These are phyloP conservation scores for Conticribra guillardii DNA, from an alignment of 108 stramenopile species.

Conservation along the genomic window DNA sequence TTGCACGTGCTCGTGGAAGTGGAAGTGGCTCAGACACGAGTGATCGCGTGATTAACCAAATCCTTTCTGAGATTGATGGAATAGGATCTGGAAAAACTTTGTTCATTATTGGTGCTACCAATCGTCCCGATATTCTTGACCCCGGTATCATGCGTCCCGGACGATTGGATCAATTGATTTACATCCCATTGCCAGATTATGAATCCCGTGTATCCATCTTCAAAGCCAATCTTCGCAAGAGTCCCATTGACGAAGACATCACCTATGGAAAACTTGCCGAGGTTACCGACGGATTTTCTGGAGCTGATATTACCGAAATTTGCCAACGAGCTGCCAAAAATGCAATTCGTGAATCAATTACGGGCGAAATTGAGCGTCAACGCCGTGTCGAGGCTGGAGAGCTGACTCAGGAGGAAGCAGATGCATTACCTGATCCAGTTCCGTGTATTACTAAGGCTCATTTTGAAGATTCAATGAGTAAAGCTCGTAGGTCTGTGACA, in stretches of 20 bases:
- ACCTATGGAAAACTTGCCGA: constrained; percentile 86
- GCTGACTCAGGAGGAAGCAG: constrained; percentile 82
- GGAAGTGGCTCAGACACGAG: constrained; percentile 91
- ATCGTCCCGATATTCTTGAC: constrained; percentile 94
- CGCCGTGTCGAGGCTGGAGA: constrained; percentile 87
- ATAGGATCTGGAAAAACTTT: constrained; percentile 94
- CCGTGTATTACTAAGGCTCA: constrained; percentile 78
- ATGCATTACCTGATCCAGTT: constrained; percentile 83
- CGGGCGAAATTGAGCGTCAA: constrained; percentile 84
- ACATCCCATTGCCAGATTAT: constrained; percentile 91
- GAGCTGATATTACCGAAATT: constrained; percentile 96
- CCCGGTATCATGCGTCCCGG: constrained; percentile 95
- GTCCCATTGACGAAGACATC: constrained; percentile 83
- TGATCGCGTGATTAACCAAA: constrained; percentile 98
- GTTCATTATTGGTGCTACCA: constrained; percentile 95
- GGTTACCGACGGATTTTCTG: constrained; percentile 92
- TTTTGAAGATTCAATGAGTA: constrained; percentile 90
- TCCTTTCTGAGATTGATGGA: constrained; percentile 98
- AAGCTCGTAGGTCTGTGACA: constrained; percentile 85
- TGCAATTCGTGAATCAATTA: constrained; percentile 94
- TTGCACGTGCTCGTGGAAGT: constrained; percentile 67
- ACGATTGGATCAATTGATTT: constrained; percentile 94
- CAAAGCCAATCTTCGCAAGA: constrained; percentile 94
- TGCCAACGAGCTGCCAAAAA: constrained; percentile 92
- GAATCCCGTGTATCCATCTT: constrained; percentile 92